These are phyloP conservation scores for Teunomyces gatunensis DNA, from an alignment of 805 yeast species.

Conservation along the genomic window DNA sequence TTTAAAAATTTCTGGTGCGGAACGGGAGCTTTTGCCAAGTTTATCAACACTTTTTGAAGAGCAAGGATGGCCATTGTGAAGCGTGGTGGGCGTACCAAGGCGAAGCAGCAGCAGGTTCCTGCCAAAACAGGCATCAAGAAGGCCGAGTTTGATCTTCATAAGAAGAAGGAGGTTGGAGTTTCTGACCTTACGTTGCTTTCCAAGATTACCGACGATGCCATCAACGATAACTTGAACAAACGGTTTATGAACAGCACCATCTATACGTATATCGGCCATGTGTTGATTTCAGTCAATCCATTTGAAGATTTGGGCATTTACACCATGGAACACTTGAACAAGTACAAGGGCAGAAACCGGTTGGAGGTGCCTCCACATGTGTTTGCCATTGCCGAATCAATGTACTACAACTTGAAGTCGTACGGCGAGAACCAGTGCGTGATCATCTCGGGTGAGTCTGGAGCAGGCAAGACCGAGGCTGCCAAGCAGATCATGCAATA, in stretches of 20 bases:
- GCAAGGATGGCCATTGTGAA: conserved; percentile 71
- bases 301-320: conserved; percentile 95
- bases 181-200: conserved; percentile 88
- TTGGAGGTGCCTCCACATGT: conserved; percentile 98
- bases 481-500: conserved; percentile 98
- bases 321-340: conserved; percentile 69
- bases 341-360: conserved; percentile 88
- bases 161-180: conserved; percentile 97
- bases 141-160: conserved; percentile 83
- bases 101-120: conserved; percentile 53
- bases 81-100: conserved; percentile 61
- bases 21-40: not conserved
- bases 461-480: conserved; percentile 98
- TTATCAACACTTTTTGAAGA: too few species aligned
- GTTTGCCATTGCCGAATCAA: conserved; percentile 93
- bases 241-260: conserved; percentile 87
- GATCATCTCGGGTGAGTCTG: conserved; percentile 95
- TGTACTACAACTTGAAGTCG: conserved; percentile 93
- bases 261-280: conserved; percentile 92
- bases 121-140: conserved; percentile 66
- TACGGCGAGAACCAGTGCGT: conserved; percentile 96
- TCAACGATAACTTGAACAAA: conserved; percentile 86
- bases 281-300: conserved; percentile 93
- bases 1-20: not conserved
- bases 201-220: conserved; percentile 85